These are phyloP conservation scores for Serendipita sp. DNA, from an alignment of 768 basidiomycete genomes.

Conservation along the genomic window DNA sequence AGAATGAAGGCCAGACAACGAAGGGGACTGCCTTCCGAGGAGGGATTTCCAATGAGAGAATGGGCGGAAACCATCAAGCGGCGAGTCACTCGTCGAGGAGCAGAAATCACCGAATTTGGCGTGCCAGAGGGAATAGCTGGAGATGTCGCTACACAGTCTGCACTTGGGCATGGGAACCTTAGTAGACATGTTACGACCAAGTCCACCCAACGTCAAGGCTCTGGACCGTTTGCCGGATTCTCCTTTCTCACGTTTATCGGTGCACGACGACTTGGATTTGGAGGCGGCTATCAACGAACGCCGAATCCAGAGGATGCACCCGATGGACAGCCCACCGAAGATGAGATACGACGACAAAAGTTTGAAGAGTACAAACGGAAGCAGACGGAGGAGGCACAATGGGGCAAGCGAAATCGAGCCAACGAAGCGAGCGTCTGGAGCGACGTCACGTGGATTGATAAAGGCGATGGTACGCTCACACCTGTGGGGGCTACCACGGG, in stretches of 20 bases:
- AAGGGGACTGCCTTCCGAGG: neutral
- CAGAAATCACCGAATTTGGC: neutral
- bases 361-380: neutral
- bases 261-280: neutral
- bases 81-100: neutral
- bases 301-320: neutral
- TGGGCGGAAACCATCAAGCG: neutral
- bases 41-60: neutral
- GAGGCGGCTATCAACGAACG: neutral
- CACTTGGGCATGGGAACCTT: neutral
- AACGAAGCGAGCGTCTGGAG: neutral
- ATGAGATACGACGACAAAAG: neutral
- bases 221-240: slow-evolving; percentile 1
- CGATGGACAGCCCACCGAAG: neutral
- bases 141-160: neutral
- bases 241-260: neutral
- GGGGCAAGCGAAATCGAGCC: neutral
- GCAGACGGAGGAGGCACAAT: neutral
- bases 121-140: neutral
- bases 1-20: slow-evolving; percentile 17
- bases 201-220: neutral
- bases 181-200: neutral
- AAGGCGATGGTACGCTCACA: neutral
- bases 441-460: neutral
- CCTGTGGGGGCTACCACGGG: neutral